Evolutionary conservation across 306 rosid genomes (phyloP).

Genomic region (Hippophae rhamnoides): DNA sequence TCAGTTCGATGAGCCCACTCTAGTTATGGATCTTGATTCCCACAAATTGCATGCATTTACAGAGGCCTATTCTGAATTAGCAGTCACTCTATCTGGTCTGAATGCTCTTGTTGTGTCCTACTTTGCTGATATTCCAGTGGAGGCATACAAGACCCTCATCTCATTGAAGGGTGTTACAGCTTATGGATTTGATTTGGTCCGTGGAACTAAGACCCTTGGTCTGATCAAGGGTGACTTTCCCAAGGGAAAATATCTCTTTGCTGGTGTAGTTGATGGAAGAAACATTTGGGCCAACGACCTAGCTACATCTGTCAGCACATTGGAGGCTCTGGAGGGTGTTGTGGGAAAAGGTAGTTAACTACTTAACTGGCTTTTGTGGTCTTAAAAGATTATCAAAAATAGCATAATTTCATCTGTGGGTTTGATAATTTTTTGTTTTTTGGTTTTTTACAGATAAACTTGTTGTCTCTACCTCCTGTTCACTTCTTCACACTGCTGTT

Average conservation of each 20-base stretch:
- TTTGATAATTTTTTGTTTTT: neutral
- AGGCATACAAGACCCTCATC: constrained; percentile 70
- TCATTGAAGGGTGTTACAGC: constrained; percentile 65
- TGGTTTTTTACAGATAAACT: constrained; percentile 41
- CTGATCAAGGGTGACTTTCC: constrained; percentile 72
- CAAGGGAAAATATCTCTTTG: constrained; percentile 64
- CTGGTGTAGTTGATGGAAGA: constrained; percentile 94
- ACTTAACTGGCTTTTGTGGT: neutral
- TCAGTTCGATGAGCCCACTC: constrained; percentile 87
- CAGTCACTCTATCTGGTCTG: constrained; percentile 58
- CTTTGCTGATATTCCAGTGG: constrained; percentile 81
- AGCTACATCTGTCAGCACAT: constrained; percentile 46
- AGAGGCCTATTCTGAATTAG: constrained; percentile 55
- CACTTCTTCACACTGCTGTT: constrained; percentile 91
- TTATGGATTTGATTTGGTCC: constrained; percentile 75
- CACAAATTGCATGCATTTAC: constrained; percentile 67
- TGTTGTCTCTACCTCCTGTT: constrained; percentile 80
- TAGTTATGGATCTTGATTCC: constrained; percentile 75
- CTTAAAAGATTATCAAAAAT: neutral
- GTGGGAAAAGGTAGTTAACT: constrained; percentile 64
- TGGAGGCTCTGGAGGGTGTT: constrained; percentile 48
- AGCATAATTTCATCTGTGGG: constrained; percentile 2
- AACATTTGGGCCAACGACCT: constrained; percentile 95
- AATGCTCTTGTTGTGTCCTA: constrained; percentile 71
- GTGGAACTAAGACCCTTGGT: constrained; percentile 62